These are phyloP conservation scores for Ottelia alismoides DNA, from an alignment of 106 monocot genomes.

Conservation along the genomic window DNA sequence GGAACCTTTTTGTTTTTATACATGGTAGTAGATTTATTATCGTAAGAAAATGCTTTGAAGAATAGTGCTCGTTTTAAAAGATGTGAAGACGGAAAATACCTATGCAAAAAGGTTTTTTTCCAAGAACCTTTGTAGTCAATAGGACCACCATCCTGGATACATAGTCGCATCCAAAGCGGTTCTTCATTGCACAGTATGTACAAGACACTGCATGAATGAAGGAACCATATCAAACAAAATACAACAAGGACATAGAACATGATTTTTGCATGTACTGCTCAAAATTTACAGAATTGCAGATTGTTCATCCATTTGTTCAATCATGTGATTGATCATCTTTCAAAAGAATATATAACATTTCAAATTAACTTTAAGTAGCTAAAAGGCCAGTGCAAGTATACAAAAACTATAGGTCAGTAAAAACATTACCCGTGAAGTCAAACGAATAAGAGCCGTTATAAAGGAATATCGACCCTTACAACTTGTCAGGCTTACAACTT, in stretches of 20 bases:
- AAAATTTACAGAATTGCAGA: no score
- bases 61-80: no score
- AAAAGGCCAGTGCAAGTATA: no score
- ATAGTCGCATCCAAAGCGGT: conserved; percentile 87
- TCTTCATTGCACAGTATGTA: conserved; percentile 96
- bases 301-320: neutral
- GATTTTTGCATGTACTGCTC: neutral
- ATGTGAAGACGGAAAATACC: conserved; percentile 31
- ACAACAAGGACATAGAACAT: neutral
- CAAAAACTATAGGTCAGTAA: no score
- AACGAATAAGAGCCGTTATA: no score
- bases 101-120: conserved; percentile 59
- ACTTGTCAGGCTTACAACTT: no score
- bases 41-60: neutral
- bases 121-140: conserved; percentile 74
- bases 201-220: conserved; percentile 56
- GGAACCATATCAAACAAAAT: conserved; percentile 6
- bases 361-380: no score
- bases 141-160: conserved; percentile 54
- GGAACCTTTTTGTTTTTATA: neutral
- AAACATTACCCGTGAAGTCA: no score
- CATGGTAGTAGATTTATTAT: neutral
- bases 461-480: no score
- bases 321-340: neutral
- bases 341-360: no score